Conservation (phyloP, 306 rosid species). For the Sicyos baderoa region DNA sequence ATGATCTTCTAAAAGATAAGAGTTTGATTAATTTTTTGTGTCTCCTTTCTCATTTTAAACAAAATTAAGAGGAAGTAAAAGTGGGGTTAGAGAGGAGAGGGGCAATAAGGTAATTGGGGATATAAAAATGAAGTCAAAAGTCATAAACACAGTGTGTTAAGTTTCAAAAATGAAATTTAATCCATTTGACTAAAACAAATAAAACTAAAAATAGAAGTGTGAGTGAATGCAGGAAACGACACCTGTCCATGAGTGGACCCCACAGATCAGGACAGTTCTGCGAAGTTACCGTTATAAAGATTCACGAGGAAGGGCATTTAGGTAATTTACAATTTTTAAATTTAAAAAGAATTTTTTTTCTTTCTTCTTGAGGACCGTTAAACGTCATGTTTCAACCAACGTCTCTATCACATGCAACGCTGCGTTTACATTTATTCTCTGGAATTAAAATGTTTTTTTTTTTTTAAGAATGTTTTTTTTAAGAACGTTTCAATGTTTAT, state of each 20-base stretch:
- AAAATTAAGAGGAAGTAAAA: no score
- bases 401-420: constrained; percentile 12
- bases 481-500: no score
- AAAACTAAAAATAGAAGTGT: no score
- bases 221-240: background rate
- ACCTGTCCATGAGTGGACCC: background rate
- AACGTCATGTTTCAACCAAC: constrained; percentile 9
- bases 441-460: no score
- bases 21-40: no score
- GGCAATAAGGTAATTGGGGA: background rate
- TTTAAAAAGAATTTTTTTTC: background rate
- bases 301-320: background rate
- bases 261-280: background rate
- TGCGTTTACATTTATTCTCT: background rate
- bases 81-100: background rate
- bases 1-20: no score
- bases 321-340: background rate
- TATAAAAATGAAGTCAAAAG: background rate
- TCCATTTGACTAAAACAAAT: background rate
- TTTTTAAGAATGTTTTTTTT: no score
- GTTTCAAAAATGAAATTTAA: background rate
- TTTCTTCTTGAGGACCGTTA: background rate
- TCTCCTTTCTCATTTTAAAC: no score
- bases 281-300: constrained; percentile 13
- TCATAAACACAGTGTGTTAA: background rate